Evolutionary conservation across 345 rosid species (phyloP), one percentile per base, ranked within the genome.

Genomic region (Turnera subulata): DNA sequence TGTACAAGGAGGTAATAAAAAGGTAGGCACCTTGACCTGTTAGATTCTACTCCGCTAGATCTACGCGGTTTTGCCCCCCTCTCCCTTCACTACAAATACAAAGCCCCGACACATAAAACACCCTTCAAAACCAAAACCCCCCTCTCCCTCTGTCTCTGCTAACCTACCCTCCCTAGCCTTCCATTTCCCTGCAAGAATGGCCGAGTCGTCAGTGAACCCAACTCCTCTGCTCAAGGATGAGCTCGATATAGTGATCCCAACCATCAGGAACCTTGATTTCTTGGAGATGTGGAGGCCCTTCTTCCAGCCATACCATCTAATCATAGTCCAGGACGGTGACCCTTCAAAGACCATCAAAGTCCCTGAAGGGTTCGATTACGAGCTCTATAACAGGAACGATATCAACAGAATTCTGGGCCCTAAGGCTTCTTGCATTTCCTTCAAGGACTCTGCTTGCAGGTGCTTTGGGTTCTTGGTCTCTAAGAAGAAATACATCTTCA

Each of bases 291-390:
- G 94, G 94, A 82, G 89, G 58, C 85, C 96, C 3, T 89, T 82
- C 62, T 79, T 89, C 63, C 77, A 85, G 70, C 75, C 61, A 0
- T 89, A 85, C 79, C 96, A 89, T 47, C 75, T 89, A 44, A 89
- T 89, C 79, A 89, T 89, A 33, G 87, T 89, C 48, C 96, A 85
- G 56, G 96, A 89, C 46, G 96, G 96, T 10, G 94, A 89, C 37
- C 94, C 96, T 21, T 67, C 82, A 0, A 80, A 82, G 75, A 65
- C 29, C 56, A 83, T 89, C 69, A 69, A 60, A 38, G 91, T 89
- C 37, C 96, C 96, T 0, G 86, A 78, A 5, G 91, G 96, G 35
- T 89, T 80, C 32, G 93, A 85, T 50, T 85, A 89, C 66, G 94
- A 89, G 66, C 88, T 89, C 53, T 83, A 85, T 67, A 89, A 89